phyloP scores from a whole-genome alignment of 352 stramenopile species.

The Pythium dissotocum region DNA sequence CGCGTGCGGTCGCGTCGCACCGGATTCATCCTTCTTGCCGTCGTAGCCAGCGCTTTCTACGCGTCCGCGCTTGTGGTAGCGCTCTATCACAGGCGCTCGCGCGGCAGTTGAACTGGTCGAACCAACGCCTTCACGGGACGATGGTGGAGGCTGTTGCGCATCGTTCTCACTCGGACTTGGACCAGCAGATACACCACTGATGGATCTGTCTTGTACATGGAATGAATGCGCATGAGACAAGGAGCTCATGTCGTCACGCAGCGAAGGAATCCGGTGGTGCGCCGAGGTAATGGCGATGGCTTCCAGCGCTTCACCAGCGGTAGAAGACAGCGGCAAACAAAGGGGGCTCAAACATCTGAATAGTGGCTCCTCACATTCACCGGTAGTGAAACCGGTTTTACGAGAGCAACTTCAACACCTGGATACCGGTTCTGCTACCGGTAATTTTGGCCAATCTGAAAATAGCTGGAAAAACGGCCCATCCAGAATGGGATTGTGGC shows the following conservation, averaged over 20 bases:
- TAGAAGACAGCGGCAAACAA: background rate
- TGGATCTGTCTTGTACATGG: background rate
- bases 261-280: background rate
- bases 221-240: background rate
- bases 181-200: background rate
- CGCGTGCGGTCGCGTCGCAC: background rate
- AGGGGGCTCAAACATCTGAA: background rate
- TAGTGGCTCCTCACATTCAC: background rate
- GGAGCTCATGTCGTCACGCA: background rate
- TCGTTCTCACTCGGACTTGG: background rate
- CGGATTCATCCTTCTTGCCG: slow-evolving; percentile 3
- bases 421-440: background rate
- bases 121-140: background rate
- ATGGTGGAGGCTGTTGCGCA: background rate
- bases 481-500: background rate
- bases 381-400: background rate
- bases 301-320: background rate
- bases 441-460: background rate
- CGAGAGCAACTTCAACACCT: slow-evolving; percentile 1
- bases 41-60: slow-evolving; percentile 68
- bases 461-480: background rate
- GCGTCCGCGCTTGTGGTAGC: slow-evolving; percentile 60
- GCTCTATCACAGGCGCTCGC: slow-evolving; percentile 36
- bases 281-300: background rate
- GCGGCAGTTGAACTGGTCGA: background rate